Base-by-base conservation (phyloP, 2,329 filamentous ascomycete species). In the Penicillium sp. region DNA sequence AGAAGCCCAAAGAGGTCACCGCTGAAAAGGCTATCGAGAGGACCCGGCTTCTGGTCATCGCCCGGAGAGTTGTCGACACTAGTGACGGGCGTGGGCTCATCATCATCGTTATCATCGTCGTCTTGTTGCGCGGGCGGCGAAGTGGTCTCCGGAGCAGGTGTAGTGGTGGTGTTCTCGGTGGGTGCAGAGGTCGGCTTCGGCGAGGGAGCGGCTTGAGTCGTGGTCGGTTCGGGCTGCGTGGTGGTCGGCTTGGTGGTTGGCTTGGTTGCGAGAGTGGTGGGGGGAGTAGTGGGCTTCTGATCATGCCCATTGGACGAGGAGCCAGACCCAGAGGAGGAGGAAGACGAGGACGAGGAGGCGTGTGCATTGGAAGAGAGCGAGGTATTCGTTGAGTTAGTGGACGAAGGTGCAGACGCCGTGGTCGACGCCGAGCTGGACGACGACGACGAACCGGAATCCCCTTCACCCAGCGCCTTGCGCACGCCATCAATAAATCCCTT, bases 401-500 rank as follows among this genome's bases (percentile, higher is more conserved):
- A 61, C 56, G 61, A 52, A 60, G 60, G 44, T 49, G 57, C 40
- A 63, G 60, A 50, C 58, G 56, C 46, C 56, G 61, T 51, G 53
- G 54, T 54, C 60, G 61, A 63, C 61, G 58, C 61, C 61, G 58
- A 46, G 52, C 43, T 60, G 53, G 59, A 55, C 60, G 60, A 60
- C 60, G 60, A 60, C 69, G 53, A 70, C 65, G 44, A 69, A 69
- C 49, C 83, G 69, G 66, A 82, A 82, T 7, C 79, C 80, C 2
- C 55, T 61, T 56, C 53, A 56, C 49, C 79, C 62, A 50, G 70
- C 64, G 30, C 62, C 50, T 58, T 69, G 66, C 48, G 48, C 4
- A 84, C 69, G 33, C 72, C 65, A 24, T 70, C 67, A 48, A 86
- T 69, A 64, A 84, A 85, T 1, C 81, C 83, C 2, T 58, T 30